Percentiles rank a stretch among this genome's conserved stretches.
These are phyloP conservation scores for Shiraia sp. DNA, from an alignment of 2,329 filamentous ascomycete species.

Conservation along the genomic window DNA sequence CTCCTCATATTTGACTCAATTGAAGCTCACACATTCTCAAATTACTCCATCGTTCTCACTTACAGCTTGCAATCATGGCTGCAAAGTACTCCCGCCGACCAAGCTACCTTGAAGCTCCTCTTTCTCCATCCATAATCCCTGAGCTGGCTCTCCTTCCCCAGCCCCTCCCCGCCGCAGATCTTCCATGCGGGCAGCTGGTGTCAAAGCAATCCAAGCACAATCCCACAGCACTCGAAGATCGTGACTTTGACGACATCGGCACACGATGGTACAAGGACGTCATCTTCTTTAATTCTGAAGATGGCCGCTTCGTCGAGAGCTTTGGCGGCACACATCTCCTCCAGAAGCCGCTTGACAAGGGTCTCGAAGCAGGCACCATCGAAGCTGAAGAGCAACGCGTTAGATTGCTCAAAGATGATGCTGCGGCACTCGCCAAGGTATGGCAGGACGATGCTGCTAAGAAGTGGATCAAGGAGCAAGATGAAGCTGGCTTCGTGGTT, in stretches of 20 bases:
- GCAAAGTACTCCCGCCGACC: constrained; percentile 34
- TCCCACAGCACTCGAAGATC: constrained; percentile 33
- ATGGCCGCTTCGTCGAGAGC: constrained; percentile 30
- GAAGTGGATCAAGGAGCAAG: constrained; percentile 34
- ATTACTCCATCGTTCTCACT: constrained; percentile 1
- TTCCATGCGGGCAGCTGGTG: constrained; percentile 40
- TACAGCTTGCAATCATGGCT: constrained; percentile 20
- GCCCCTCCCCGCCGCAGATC: constrained; percentile 28
- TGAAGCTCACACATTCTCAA: not conserved
- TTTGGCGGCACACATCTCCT: constrained; percentile 38
- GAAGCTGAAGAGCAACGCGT: constrained; percentile 40
- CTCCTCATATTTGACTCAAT: constrained; percentile 6
- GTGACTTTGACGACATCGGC: constrained; percentile 42
- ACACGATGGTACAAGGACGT: constrained; percentile 44
- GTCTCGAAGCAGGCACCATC: constrained; percentile 37
- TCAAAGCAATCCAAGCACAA: constrained; percentile 33
- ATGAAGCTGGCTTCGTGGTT: constrained; percentile 39
- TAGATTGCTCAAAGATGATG: constrained; percentile 35
- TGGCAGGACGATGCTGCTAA: constrained; percentile 26
- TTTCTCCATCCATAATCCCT: constrained; percentile 38
- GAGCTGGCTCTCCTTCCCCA: constrained; percentile 36
- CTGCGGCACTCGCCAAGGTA: constrained; percentile 30
- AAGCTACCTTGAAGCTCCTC: constrained; percentile 30
- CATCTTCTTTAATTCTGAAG: constrained; percentile 30
- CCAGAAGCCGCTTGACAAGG: constrained; percentile 30